Base-by-base conservation (phyloP, 2,329 filamentous ascomycete genomes). In the Penicillium sp. region DNA sequence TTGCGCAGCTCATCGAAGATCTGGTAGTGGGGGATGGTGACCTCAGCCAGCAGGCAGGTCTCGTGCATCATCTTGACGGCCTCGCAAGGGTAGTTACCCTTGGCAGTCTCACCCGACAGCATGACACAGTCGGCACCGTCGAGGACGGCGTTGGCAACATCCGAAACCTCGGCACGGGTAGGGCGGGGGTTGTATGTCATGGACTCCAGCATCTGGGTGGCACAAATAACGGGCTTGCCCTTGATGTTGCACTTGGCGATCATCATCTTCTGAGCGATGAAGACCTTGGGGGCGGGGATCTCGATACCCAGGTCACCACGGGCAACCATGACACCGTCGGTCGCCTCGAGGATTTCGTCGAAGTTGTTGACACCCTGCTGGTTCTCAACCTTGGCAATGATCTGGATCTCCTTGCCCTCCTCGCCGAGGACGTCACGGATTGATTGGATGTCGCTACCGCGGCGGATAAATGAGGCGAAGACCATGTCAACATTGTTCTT, bases 351-450 rank as follows among this genome's bases (percentile, higher is more conserved):
- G 69, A 99, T 99, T 80, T 97, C 93, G 67, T 89, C 87, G 76
- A 99, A 99, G 85, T 99, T 99, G 87, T 99, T 97, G 62, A 99
- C 89, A 78, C 94, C 94, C 80, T 99, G 94, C 77, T 96, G 90
- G 83, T 99, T 99, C 85, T 99, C 94, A 65, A 99, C 96, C 88
- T 99, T 99, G 84, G 94, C 89, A 74, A 99, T 97, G 80, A 99
- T 96, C 82, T 99, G 93, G 69, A 99, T 97, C 75, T 96, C 87
- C 79, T 89, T 91, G 76, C 94, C 94, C 37, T 95, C 89, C 70
- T 91, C 84, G 58, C 94, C 94, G 46, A 99, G 86, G 57, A 97
- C 88, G 61, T 88, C 84, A 63, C 94, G 93, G 75, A 99, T 99
- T 68, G 92, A 86, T 64, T 82, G 84, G 80, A 99, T 96, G 75